Evolutionary conservation across 345 rosid species (phyloP).

Genomic region (Toxicodendron radicans): DNA sequence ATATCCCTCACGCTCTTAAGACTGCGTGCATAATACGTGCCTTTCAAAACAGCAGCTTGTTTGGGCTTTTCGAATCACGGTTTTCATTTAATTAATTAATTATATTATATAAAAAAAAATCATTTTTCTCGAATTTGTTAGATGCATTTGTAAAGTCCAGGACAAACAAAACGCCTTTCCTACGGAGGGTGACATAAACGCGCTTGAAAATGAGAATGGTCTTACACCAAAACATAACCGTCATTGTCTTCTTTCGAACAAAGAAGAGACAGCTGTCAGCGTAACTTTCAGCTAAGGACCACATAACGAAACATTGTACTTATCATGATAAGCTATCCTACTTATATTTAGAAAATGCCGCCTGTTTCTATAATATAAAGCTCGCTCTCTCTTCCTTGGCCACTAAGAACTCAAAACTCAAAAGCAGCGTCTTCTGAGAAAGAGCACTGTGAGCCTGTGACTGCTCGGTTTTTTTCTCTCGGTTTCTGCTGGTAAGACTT

Average conservation of each 20-base stretch:
- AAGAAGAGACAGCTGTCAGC: constrained; percentile 28
- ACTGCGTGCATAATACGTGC: background rate
- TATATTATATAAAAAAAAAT: no score
- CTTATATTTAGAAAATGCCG: constrained; percentile 30
- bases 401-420: background rate
- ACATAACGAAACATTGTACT: fast-evolving
- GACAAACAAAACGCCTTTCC: background rate
- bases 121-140: no score
- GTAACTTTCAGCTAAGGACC: constrained; percentile 4
- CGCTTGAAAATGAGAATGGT: background rate
- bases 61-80: background rate
- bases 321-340: fast-evolving
- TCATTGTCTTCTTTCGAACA: constrained; percentile 26
- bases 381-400: background rate
- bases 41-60: background rate
- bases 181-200: constrained; percentile 15
- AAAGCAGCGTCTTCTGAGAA: constrained; percentile 26
- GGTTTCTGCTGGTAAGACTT: constrained; percentile 15
- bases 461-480: background rate
- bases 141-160: no score
- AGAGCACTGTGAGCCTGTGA: background rate
- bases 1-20: background rate
- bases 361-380: constrained; percentile 2
- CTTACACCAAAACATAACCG: background rate
- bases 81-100: no score